phyloP scores from a whole-genome alignment of 495 filamentous ascomycete genomes.

The Aspergillus indologenus region DNA sequence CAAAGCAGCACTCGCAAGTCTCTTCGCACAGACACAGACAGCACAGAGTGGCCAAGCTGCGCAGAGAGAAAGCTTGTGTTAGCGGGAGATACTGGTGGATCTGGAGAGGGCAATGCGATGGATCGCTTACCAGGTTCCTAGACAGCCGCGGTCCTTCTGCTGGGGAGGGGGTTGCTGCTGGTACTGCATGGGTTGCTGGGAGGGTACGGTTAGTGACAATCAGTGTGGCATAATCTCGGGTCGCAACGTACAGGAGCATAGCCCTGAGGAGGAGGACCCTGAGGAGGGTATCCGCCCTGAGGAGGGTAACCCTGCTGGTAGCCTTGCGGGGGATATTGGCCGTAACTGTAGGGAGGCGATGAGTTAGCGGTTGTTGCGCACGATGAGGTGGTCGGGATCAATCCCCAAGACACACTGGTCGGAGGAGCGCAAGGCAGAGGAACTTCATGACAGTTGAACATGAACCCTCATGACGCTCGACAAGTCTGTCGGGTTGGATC shows the following conservation, averaged over 20 bases:
- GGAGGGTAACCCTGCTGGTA: constrained; percentile 13
- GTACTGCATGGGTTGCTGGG: constrained; percentile 46
- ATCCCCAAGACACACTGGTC: not conserved
- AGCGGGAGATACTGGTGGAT: constrained; percentile 2
- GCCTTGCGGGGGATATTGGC: constrained; percentile 12
- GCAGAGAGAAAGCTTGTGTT: constrained; percentile 3
- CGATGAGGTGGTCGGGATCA: not conserved
- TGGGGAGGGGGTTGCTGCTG: constrained; percentile 56
- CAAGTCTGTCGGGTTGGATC: not conserved
- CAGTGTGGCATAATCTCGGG: not conserved
- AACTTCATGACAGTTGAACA: not conserved
- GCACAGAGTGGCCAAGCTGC: constrained; percentile 64
- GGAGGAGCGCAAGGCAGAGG: not conserved
- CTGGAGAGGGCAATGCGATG: not conserved
- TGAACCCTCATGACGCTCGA: not conserved
- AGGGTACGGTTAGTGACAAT: not conserved
- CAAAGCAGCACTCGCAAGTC: constrained; percentile 73
- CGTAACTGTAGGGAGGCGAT: constrained; percentile 7
- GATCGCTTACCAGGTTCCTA: constrained; percentile 54
- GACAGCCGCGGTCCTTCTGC: constrained; percentile 55
- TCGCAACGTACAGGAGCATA: constrained; percentile 17
- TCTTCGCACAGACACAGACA: constrained; percentile 79
- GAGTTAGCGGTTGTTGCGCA: not conserved
- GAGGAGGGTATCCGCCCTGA: not conserved
- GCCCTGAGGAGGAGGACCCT: constrained; percentile 19